These are phyloP conservation scores for Kodamaea ohmeri DNA, from an alignment of 1,139 yeast species.

Conservation along the genomic window DNA sequence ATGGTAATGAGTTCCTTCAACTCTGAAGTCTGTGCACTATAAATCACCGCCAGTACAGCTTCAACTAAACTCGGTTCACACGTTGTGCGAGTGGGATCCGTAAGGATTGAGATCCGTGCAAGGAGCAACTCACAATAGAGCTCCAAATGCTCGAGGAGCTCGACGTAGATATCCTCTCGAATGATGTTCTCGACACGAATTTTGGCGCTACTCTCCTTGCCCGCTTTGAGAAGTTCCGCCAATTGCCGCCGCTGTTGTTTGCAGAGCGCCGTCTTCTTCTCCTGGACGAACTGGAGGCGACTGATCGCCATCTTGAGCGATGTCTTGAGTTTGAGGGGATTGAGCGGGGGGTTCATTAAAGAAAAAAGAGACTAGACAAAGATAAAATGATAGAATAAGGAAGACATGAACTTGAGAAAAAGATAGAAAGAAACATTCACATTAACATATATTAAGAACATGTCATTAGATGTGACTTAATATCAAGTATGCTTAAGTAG, in stretches of 20 bases:
- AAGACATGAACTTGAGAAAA: too few relatives aligned
- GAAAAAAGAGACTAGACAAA: not conserved
- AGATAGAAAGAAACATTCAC: too few relatives aligned
- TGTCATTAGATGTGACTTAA: too few relatives aligned
- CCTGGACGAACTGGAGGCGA: slow-evolving; percentile 75
- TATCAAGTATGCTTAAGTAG: too few relatives aligned
- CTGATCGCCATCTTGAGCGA: slow-evolving; percentile 78
- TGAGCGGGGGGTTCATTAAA: slow-evolving; percentile 28
- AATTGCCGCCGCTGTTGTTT: slow-evolving; percentile 76
- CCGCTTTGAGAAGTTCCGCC: slow-evolving; percentile 68
- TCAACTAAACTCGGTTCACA: slow-evolving; percentile 70
- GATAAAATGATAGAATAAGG: too few relatives aligned
- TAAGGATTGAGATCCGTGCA: slow-evolving; percentile 66
- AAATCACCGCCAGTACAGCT: slow-evolving; percentile 70
- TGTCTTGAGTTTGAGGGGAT: slow-evolving; percentile 56
- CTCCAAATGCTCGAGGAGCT: slow-evolving; percentile 75
- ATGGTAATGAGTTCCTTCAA: slow-evolving; percentile 66
- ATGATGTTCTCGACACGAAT: slow-evolving; percentile 85
- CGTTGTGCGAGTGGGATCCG: slow-evolving; percentile 33
- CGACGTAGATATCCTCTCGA: slow-evolving; percentile 80
- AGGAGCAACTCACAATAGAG: slow-evolving; percentile 79
- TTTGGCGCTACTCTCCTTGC: slow-evolving; percentile 80
- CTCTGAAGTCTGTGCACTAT: slow-evolving; percentile 70
- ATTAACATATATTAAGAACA: too few relatives aligned
- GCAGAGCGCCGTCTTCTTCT: slow-evolving; percentile 75